Evolutionary conservation across 371 early-diverging fungal species (phyloP), one percentile per base, ranked within the genome.

Genomic region (Actinomortierella wolfii): DNA sequence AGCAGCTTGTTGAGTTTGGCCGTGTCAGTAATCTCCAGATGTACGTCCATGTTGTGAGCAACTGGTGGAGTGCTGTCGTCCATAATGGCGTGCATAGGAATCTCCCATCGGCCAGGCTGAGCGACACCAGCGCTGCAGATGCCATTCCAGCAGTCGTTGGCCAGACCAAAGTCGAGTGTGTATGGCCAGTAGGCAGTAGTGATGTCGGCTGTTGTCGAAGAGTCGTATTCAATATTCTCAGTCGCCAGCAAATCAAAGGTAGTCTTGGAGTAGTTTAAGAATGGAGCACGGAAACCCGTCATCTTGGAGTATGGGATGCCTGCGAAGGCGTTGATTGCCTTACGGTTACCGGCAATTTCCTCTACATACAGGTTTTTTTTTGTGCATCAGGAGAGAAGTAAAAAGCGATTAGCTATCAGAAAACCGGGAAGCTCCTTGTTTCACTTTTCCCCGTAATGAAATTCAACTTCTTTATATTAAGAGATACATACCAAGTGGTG

Each of bases 101-200:
- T 76, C 76, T 91, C 89, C 89, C 90, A 91, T 46, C 90, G 68
- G 13, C 89, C 90, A 11, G 86, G 87, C 29, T 81, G 65, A 34
- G 80, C 80, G 42, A 88, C 66, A 17, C 62, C 66, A 21, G 81
- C 62, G 34, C 74, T 66, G 53, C 91, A 91, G 42, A 87, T 78
- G 26, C 81, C 78, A 44, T 77, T 84, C 86, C 83, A 85, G 69
- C 91, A 91, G 61, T 89, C 89, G 40, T 86, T 89, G 43, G 86
- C 85, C 48, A 86, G 64, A 57, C 91, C 91, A 65, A 85, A 76
- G 59, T 91, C 91, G 25, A 91, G 76, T 3, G 90, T 91, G 66
- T 91, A 91, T 4, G 91, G 91, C 91, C 91, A 91, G 65, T 77
- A 81, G 20, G 80, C 77, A 57, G 86, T 84, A 29, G 78, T 76